Evolutionary conservation across 2,329 filamentous ascomycete genomes (phyloP).

Genomic region (Pseudopithomyces chartarum): DNA sequence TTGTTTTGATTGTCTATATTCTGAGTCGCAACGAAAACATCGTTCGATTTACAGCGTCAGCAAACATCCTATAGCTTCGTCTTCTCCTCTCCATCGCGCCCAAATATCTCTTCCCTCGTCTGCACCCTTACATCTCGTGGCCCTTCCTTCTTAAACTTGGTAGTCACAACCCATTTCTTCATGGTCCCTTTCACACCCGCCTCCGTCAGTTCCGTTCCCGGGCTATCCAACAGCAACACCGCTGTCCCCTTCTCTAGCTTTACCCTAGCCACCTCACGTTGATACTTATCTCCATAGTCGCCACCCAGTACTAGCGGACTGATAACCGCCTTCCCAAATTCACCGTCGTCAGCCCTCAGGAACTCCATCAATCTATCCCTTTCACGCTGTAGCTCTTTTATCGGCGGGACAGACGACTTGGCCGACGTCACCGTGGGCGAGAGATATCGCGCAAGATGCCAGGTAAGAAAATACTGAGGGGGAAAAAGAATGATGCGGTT

Average conservation of each 20-base stretch:
- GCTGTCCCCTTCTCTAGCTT: conserved; percentile 53
- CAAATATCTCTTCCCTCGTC: conserved; percentile 49
- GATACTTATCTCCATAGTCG: conserved; percentile 38
- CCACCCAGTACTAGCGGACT: conserved; percentile 46
- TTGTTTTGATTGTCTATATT: background rate
- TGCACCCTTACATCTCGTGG: conserved; percentile 61
- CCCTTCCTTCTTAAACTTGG: conserved; percentile 61
- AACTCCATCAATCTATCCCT: conserved; percentile 50
- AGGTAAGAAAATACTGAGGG: conserved; percentile 79
- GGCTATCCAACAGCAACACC: conserved; percentile 59
- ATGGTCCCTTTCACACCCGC: conserved; percentile 56
- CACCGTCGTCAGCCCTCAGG: conserved; percentile 45
- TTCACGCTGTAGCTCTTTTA: conserved; percentile 48
- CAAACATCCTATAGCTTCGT: background rate
- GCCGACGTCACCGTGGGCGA: conserved; percentile 34
- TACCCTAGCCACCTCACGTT: conserved; percentile 35
- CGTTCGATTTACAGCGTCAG: too few relatives aligned
- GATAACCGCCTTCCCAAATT: conserved; percentile 52
- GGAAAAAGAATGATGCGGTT: conserved; percentile 85
- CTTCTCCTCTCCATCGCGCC: background rate
- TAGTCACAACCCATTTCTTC: conserved; percentile 60
- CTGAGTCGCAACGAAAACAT: too few relatives aligned
- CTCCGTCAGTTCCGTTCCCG: conserved; percentile 61
- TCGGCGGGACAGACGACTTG: conserved; percentile 28
- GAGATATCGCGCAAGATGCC: conserved; percentile 62